Evolutionary conservation across 805 yeast species (phyloP).

Genomic region (Schwanniomyces pseudopolymorphus): DNA sequence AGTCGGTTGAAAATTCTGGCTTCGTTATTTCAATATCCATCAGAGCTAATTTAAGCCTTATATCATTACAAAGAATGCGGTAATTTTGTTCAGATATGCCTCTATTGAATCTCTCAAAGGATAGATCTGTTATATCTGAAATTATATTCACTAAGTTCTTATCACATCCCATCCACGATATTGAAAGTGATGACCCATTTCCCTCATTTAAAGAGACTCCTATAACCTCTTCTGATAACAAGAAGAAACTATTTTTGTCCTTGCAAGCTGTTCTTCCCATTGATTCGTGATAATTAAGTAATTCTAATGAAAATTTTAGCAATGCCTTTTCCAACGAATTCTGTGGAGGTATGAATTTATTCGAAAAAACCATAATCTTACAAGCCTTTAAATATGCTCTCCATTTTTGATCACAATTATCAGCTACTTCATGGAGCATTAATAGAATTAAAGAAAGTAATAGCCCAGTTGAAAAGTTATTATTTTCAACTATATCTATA

Average conservation of each 20-base stretch:
- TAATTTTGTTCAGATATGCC: constrained; percentile 14
- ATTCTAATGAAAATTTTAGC: constrained; percentile 22
- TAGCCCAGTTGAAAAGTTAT: constrained; percentile 12
- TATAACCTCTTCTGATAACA: constrained; percentile 12
- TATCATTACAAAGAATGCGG: constrained; percentile 11
- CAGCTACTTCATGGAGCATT: constrained; percentile 25
- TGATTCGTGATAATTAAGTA: constrained; percentile 23
- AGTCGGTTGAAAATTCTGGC: neutral
- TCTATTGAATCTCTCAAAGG: constrained; percentile 21
- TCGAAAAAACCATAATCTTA: constrained; percentile 15
- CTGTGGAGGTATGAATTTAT: constrained; percentile 16
- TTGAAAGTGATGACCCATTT: constrained; percentile 1
- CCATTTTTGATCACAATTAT: constrained; percentile 25
- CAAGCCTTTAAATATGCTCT: constrained; percentile 17
- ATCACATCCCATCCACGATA: constrained; percentile 36
- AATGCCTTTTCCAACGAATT: constrained; percentile 18
- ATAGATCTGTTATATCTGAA: constrained; percentile 32
- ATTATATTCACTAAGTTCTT: constrained; percentile 20
- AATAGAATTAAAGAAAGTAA: constrained; percentile 20
- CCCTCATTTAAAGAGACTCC: neutral
- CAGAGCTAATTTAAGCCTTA: constrained; percentile 13
- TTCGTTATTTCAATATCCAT: constrained; percentile 10
- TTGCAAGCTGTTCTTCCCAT: constrained; percentile 31
- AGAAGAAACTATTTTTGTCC: constrained; percentile 21
- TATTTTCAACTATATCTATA: neutral